A percentile compares a stretch with the other conserved stretches of the same genome.
phyloP scores from a whole-genome alignment of 2,329 filamentous ascomycete species.

The Geosmithia flava region DNA sequence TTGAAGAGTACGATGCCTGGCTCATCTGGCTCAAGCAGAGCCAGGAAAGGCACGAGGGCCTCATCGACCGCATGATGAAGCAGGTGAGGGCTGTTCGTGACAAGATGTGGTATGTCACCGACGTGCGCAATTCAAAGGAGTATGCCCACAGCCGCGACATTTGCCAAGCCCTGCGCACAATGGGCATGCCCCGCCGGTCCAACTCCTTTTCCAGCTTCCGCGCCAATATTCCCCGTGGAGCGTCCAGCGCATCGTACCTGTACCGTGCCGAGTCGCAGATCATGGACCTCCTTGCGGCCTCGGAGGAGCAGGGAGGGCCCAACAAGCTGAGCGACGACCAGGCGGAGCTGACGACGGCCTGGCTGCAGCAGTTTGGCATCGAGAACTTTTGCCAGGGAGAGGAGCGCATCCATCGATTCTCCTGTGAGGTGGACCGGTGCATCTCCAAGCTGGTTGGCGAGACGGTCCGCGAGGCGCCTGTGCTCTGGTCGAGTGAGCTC shows the following conservation, averaged over 20 bases:
- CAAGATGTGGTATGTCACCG: slow-evolving; percentile 98
- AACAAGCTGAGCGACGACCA: slow-evolving; percentile 97
- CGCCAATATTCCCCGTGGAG: slow-evolving; percentile 30
- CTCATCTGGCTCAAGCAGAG: slow-evolving; percentile 75
- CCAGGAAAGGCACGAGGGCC: slow-evolving; percentile 63
- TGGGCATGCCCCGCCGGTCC: slow-evolving; percentile 57
- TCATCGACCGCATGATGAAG: slow-evolving; percentile 63
- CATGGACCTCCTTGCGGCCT: slow-evolving; percentile 75
- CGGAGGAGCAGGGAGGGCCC: slow-evolving; percentile 73
- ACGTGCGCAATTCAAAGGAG: slow-evolving; percentile 78
- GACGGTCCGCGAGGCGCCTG: slow-evolving; percentile 70
- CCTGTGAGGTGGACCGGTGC: slow-evolving; percentile 77
- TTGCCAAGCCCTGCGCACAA: slow-evolving; percentile 77
- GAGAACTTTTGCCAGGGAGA: slow-evolving; percentile 94
- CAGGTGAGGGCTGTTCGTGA: slow-evolving; percentile 67
- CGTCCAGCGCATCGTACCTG: slow-evolving; percentile 47
- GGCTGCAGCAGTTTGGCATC: slow-evolving; percentile 70
- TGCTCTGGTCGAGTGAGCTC: slow-evolving; percentile 85
- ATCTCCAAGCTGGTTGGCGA: slow-evolving; percentile 78
- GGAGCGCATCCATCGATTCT: slow-evolving; percentile 88
- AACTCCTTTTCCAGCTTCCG: slow-evolving; percentile 36
- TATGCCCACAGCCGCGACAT: slow-evolving; percentile 84
- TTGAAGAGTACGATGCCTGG: slow-evolving; percentile 71
- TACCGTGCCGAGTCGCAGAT: slow-evolving; percentile 75
- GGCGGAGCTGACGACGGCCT: slow-evolving; percentile 69